Evolutionary conservation across 768 basidiomycete genomes (phyloP), one percentile per base, ranked within the genome.

Genomic region (Boletus sp.): DNA sequence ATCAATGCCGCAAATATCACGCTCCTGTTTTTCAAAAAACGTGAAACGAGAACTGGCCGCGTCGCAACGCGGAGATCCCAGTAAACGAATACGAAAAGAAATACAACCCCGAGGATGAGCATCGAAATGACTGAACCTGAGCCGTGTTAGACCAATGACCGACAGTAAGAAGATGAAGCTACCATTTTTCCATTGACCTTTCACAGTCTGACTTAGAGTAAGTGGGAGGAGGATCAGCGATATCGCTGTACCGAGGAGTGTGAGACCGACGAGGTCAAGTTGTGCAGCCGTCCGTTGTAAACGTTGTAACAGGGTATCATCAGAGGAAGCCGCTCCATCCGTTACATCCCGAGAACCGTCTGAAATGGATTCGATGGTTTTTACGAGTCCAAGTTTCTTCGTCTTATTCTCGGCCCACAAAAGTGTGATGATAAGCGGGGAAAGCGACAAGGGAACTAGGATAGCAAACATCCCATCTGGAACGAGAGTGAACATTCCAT

Each of bases 1-100:
- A 90, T 84, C 24, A 82, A 59, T 20, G 80, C 75, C 2, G 85
- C 82, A 14, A 81, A 77, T 12, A 87, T 71, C 15, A 90, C 81
- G 29, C 78, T 83, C n/a, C 75, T 73, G 62, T 87, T 87, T 35
- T 65, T 61, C 55, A 83, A 70, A 73, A 89, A 87, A 18, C 83
- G 78, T 17, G 75, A 73, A 11, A 88, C 79, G 24, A 89, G 73
- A 47, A 90, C 80, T 2, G 89, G 89, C 50, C 75, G 74, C 24
- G 73, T 73, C 15, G 89, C 82, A 53, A 77, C 67, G 62, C 75
- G 79, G 56, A 77, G 67, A 52, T 83, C 82, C 75, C 78, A 85
- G 32, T 78, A 54, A 17, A 65, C 67, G 48, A 80, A 79, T 0
- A 75, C 59, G 18, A 75, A 78, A 20, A 84, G 62, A 6, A 82